phyloP scores from a whole-genome alignment of 2,329 filamentous ascomycete genomes.

The Diaporthe citri region DNA sequence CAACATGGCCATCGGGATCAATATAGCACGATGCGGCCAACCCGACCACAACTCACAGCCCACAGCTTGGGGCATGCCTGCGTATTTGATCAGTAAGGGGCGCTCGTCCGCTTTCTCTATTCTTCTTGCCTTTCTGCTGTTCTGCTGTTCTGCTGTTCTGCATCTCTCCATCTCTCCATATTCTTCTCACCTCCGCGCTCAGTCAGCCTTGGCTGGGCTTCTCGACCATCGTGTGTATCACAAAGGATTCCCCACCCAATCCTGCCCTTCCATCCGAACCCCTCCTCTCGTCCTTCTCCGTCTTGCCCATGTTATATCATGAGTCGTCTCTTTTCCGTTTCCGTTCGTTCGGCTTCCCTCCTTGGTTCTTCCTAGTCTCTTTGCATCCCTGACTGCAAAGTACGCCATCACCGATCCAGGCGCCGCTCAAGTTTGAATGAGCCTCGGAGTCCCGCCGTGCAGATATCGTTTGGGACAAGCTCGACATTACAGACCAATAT shows the following conservation, averaged over 20 bases:
- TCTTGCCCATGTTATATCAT: constrained; percentile 23
- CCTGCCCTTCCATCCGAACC: constrained; percentile 30
- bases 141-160: constrained; percentile 9
- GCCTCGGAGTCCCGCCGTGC: neutral
- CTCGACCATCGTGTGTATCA: constrained; percentile 14
- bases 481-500: constrained; percentile 9
- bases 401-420: constrained; percentile 6
- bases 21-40: constrained; percentile 31
- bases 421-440: neutral
- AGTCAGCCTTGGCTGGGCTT: constrained; percentile 22
- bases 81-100: neutral
- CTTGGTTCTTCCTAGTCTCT: constrained; percentile 14
- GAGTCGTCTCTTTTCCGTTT: neutral
- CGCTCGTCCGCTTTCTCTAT: neutral
- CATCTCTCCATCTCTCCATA: neutral
- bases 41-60: neutral
- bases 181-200: neutral
- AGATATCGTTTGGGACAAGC: neutral
- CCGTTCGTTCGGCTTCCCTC: neutral
- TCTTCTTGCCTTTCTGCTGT: constrained; percentile 5
- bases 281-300: neutral
- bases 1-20: constrained; percentile 25
- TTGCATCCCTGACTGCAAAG: constrained; percentile 16
- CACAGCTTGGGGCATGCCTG: neutral
- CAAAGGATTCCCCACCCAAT: constrained; percentile 33